Percentiles rank a stretch among this genome's conserved stretches.
phyloP scores from a whole-genome alignment of 306 rosid species.

The Lupinus albus region DNA sequence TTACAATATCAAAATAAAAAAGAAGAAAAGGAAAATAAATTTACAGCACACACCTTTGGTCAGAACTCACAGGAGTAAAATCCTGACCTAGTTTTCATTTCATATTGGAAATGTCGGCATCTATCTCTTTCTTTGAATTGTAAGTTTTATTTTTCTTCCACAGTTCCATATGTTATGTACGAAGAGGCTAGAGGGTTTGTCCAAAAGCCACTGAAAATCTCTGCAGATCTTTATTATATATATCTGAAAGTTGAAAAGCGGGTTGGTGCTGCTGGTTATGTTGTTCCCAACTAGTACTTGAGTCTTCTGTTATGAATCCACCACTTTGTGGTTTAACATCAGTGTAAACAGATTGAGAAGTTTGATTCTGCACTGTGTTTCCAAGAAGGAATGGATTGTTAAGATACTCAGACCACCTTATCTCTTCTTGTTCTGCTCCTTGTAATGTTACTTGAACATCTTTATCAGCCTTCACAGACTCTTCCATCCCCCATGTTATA shows the following conservation, averaged over 20 bases:
- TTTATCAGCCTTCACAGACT: slow-evolving; percentile 48
- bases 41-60: slow-evolving; percentile 66
- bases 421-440: slow-evolving; percentile 58
- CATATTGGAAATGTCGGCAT: slow-evolving; percentile 45
- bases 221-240: slow-evolving; percentile 77
- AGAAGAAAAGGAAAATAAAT: neutral
- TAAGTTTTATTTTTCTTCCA: slow-evolving; percentile 1
- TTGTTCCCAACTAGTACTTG: slow-evolving; percentile 52
- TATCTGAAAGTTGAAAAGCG: slow-evolving; percentile 56
- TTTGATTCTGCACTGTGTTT: slow-evolving; percentile 49
- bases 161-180: slow-evolving; percentile 34
- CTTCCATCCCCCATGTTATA: slow-evolving; percentile 57
- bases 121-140: slow-evolving; percentile 40
- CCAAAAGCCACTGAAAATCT: slow-evolving; percentile 92
- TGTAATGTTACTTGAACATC: slow-evolving; percentile 42
- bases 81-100: slow-evolving; percentile 42
- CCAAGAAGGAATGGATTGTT: slow-evolving; percentile 59
- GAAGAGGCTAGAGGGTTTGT: slow-evolving; percentile 62
- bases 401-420: slow-evolving; percentile 82
- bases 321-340: slow-evolving; percentile 69
- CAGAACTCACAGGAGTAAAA: slow-evolving; percentile 48
- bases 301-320: slow-evolving; percentile 44
- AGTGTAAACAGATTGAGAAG: slow-evolving; percentile 56
- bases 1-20: slow-evolving; percentile 52
- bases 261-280: slow-evolving; percentile 46